phyloP scores from a whole-genome alignment of 441 rosid genomes.

The Pelargonium exstipulatum region DNA sequence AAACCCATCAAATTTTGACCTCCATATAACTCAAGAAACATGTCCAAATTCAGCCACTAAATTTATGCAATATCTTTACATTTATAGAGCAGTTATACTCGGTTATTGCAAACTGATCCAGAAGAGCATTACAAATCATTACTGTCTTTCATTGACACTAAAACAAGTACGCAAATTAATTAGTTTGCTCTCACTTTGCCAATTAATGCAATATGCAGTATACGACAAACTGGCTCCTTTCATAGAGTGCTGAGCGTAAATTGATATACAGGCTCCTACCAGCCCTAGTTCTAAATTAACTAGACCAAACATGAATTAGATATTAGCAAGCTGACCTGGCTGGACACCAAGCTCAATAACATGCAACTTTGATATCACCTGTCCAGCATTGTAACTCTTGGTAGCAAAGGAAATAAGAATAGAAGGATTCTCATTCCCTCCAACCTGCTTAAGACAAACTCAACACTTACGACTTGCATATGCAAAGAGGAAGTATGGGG shows the following conservation, averaged over 20 bases:
- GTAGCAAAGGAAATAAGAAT: conserved; percentile 87
- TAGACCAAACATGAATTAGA: conserved; percentile 12
- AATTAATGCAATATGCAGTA: background rate
- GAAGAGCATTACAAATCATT: background rate
- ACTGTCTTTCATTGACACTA: background rate
- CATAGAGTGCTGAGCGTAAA: background rate
- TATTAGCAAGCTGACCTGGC: conserved; percentile 54
- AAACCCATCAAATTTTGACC: background rate
- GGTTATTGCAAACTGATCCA: background rate
- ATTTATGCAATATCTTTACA: background rate
- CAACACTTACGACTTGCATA: background rate
- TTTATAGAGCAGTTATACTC: background rate
- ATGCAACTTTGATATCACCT: conserved; percentile 85
- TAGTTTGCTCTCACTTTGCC: background rate
- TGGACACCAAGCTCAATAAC: conserved; percentile 98
- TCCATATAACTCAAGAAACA: background rate
- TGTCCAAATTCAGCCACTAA: background rate
- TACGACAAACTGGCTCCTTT: background rate
- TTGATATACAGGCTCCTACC: background rate
- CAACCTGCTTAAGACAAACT: conserved; percentile 44
- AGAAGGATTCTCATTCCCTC: conserved; percentile 94
- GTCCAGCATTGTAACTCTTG: conserved; percentile 86
- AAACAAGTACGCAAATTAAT: background rate
- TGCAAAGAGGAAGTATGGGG: background rate
- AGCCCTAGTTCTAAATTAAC: background rate